A percentile compares a stretch with the other conserved stretches of the same genome.
Conservation (phyloP, 1,284 basidiomycete genomes). For the Ustilago sp. region DNA sequence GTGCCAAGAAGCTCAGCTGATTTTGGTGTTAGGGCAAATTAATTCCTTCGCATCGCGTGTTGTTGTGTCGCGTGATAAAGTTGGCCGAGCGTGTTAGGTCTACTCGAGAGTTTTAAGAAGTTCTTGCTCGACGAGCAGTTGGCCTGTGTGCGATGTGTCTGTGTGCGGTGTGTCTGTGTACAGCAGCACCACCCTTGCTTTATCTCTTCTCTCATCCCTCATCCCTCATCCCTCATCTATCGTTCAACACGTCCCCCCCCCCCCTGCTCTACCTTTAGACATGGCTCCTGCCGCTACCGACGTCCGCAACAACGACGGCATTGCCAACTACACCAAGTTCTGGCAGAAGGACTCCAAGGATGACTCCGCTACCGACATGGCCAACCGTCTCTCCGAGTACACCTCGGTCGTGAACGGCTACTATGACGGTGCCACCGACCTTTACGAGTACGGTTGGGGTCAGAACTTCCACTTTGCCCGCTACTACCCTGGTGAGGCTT, state of each 20-base stretch:
- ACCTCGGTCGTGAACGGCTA: constrained; percentile 96
- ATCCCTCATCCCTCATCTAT: background rate
- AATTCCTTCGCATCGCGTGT: background rate
- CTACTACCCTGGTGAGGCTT: constrained; percentile 95
- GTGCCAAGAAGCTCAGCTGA: constrained; percentile 18
- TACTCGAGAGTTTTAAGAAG: background rate
- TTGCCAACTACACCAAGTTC: constrained; percentile 91
- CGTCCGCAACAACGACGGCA: constrained; percentile 83
- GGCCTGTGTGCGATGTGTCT: background rate
- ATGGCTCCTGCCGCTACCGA: constrained; percentile 72
- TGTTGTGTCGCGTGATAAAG: constrained; percentile 10
- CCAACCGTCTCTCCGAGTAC: constrained; percentile 85
- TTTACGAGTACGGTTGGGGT: constrained; percentile 97
- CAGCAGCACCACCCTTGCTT: background rate
- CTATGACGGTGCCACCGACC: constrained; percentile 94
- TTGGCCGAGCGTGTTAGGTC: background rate
- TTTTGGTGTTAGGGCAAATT: constrained; percentile 1
- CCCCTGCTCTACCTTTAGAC: constrained; percentile 13
- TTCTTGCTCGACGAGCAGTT: background rate
- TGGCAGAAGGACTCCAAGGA: constrained; percentile 88
- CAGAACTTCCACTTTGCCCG: constrained; percentile 98
- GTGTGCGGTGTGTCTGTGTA: background rate
- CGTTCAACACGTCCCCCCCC: constrained; percentile 19
- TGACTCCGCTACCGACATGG: constrained; percentile 79
- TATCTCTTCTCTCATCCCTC: background rate